A percentile compares a stretch with the other conserved stretches of the same genome.
These are phyloP conservation scores for Polyporus arcularius DNA, from an alignment of 768 basidiomycete species.

Conservation along the genomic window DNA sequence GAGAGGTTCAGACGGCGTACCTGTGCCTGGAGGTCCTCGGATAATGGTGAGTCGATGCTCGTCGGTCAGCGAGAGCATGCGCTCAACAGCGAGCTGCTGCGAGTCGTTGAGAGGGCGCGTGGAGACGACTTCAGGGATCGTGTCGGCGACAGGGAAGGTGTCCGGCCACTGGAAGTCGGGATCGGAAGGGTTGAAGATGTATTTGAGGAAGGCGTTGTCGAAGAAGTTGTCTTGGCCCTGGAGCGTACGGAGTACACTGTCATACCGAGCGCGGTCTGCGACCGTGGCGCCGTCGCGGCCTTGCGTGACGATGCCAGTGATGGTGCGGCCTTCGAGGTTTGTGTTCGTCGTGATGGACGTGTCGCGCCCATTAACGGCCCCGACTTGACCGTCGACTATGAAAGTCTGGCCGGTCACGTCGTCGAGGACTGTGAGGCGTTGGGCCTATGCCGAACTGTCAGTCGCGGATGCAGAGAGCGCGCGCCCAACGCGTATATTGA, in stretches of 20 bases:
- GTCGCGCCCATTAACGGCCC: slow-evolving; percentile 12
- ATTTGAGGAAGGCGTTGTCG: slow-evolving; percentile 40
- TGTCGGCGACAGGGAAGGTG: slow-evolving; percentile 25
- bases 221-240: slow-evolving; percentile 34
- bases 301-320: slow-evolving; percentile 44
- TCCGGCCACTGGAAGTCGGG: slow-evolving; percentile 40
- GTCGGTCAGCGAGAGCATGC: slow-evolving; percentile 41
- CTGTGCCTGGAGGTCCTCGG: slow-evolving; percentile 36
- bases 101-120: slow-evolving; percentile 40
- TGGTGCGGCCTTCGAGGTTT: slow-evolving; percentile 33
- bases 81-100: slow-evolving; percentile 37
- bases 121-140: slow-evolving; percentile 22
- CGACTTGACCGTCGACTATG: slow-evolving; percentile 24
- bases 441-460: background rate
- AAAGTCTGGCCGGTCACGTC: slow-evolving; percentile 24
- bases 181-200: slow-evolving; percentile 33
- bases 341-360: slow-evolving; percentile 27
- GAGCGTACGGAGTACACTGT: slow-evolving; percentile 34
- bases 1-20: background rate
- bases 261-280: slow-evolving; percentile 50
- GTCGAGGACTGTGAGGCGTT: slow-evolving; percentile 26
- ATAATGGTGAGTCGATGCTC: slow-evolving; percentile 35
- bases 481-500: background rate
- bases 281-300: slow-evolving; percentile 59
- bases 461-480: background rate